Evolutionary conservation across 2,329 filamentous ascomycete genomes (phyloP).

Genomic region (Apiospora rasikravindrae): DNA sequence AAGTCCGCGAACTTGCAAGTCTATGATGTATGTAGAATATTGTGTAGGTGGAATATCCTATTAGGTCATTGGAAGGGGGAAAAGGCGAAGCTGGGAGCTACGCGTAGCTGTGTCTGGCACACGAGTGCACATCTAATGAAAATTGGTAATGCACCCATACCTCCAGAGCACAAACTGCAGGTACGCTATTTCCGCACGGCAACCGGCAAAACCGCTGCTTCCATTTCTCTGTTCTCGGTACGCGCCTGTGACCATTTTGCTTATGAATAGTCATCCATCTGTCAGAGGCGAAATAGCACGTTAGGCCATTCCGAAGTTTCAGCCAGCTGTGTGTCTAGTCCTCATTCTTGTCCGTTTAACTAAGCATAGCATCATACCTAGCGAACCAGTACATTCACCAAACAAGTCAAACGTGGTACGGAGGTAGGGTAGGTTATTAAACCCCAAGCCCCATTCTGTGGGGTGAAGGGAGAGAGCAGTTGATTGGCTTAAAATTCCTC

Average conservation of each 20-base stretch:
- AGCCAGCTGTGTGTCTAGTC: background rate
- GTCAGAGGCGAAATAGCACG: background rate
- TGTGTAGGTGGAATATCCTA: background rate
- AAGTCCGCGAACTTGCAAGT: background rate
- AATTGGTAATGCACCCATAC: background rate
- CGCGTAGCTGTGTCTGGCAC: background rate
- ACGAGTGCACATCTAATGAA: background rate
- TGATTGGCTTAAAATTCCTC: conserved; percentile 13
- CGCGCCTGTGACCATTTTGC: background rate
- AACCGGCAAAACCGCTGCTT: background rate
- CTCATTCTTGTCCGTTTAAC: background rate
- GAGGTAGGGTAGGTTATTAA: conserved; percentile 5
- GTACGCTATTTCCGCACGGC: background rate
- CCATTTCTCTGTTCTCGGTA: background rate
- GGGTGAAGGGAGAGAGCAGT: background rate
- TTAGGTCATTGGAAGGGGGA: background rate
- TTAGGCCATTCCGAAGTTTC: background rate
- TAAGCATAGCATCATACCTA: conserved; percentile 5
- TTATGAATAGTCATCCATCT: background rate
- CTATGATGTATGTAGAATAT: background rate
- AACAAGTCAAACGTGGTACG: background rate
- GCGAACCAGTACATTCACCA: background rate
- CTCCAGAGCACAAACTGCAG: background rate
- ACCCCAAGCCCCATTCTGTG: conserved; percentile 15
- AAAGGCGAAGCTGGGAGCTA: background rate